These are phyloP conservation scores for Exophiala viscosa DNA, from an alignment of 2,329 filamentous ascomycete species.

Conservation along the genomic window DNA sequence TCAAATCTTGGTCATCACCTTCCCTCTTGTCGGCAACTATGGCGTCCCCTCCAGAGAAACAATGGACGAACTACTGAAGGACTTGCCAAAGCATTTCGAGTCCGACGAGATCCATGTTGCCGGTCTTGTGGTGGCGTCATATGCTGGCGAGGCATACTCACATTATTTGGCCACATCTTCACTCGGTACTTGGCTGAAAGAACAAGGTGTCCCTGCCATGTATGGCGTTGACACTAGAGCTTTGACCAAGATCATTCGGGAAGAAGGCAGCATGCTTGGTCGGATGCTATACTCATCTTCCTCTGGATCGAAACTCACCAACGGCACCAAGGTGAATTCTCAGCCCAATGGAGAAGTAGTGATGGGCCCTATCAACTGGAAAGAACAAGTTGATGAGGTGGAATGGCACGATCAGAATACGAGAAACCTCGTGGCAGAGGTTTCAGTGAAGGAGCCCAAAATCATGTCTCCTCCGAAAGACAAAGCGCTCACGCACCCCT, in stretches of 20 bases:
- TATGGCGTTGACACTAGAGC: slow-evolving; percentile 92
- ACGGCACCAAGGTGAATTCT: slow-evolving; percentile 35
- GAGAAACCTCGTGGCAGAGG: slow-evolving; percentile 66
- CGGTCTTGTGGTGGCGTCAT: slow-evolving; percentile 83
- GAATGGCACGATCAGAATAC: slow-evolving; percentile 91
- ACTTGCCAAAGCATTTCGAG: slow-evolving; percentile 90
- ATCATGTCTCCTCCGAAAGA: slow-evolving; percentile 73
- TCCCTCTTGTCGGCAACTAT: slow-evolving; percentile 95
- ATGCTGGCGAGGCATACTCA: slow-evolving; percentile 91
- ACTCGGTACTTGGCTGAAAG: slow-evolving; percentile 90
- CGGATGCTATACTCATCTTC: slow-evolving; percentile 72
- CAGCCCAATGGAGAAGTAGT: slow-evolving; percentile 35
- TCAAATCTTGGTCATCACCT: slow-evolving; percentile 95
- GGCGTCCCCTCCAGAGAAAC: slow-evolving; percentile 85
- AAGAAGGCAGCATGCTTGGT: slow-evolving; percentile 94
- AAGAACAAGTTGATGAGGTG: slow-evolving; percentile 66
- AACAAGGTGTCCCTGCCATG: slow-evolving; percentile 89
- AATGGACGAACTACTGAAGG: slow-evolving; percentile 77
- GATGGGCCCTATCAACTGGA: slow-evolving; percentile 44
- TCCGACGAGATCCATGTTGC: slow-evolving; percentile 89
- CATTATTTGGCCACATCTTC: slow-evolving; percentile 90
- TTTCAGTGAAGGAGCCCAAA: slow-evolving; percentile 82
- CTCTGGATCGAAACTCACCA: slow-evolving; percentile 38
- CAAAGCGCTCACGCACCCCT: slow-evolving; percentile 76
- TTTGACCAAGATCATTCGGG: slow-evolving; percentile 87